Base-by-base conservation (phyloP, 306 rosid genomes). In the Lathyrus aphaca region DNA sequence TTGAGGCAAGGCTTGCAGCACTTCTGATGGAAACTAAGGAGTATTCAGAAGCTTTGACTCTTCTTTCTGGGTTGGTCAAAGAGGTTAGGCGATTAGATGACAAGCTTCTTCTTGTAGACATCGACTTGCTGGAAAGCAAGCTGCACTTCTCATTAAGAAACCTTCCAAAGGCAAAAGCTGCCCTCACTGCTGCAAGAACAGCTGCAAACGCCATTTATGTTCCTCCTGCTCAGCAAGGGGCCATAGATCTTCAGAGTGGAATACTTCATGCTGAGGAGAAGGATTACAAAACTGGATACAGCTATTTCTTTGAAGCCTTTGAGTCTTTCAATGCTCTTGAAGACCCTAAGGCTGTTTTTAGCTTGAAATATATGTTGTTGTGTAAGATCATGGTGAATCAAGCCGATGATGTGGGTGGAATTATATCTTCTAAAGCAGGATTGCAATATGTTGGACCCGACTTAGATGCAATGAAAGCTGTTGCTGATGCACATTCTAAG, bases 161-260 rank as follows among this genome's bases (percentile, higher is more conserved):
- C 82, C 98, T 93, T 61, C 97, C 98, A 19, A 90, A 93, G 79
- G 96, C 98, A 18, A 93, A 93, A 79, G 98, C 98, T 45, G 90
- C 97, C 10, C 90, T 93, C 62, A 93, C 98, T 0, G 97, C 97
- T 12, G 98, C 98, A 53, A 85, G 97, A 82, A 93, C 98, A 39
- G 98, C 97, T 49, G 98, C 97, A 46, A 93, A 93, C 77, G 95
- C 97, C 7, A 90, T 93, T 70, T 93, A 93, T 61, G 98, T 90
- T 37, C 98, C 98, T 43, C 96, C 97, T n/a, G 98, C 96, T 49
- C 97, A 93, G 65, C 98, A 93, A 80, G 98, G 98, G 39, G 88
- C 90, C 45, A 90, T 90, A 13, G 97, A 93, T 82, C 61, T 93
- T 82, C 97, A 90, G 88, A 90, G 97, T 70, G 98, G 98, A 57